phyloP scores from a whole-genome alignment of 495 filamentous ascomycete species.

The Hypoxylon trugodes region DNA sequence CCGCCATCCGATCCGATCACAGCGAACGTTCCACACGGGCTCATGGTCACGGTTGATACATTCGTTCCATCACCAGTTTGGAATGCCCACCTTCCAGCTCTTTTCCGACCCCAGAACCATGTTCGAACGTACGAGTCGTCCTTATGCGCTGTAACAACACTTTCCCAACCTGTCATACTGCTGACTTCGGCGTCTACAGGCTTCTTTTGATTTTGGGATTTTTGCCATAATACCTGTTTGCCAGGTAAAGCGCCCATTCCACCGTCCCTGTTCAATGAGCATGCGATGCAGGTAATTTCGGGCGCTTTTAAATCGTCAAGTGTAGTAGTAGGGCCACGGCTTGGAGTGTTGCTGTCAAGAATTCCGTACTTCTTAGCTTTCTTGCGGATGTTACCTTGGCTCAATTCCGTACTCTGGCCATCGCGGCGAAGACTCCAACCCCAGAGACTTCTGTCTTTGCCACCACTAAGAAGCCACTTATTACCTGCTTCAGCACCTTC shows the following conservation, averaged over 20 bases:
- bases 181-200: slow-evolving; percentile 66
- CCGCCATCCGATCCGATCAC: slow-evolving; percentile 86
- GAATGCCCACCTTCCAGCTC: slow-evolving; percentile 91
- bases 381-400: slow-evolving; percentile 82
- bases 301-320: slow-evolving; percentile 85
- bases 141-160: slow-evolving; percentile 91
- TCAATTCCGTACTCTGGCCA: slow-evolving; percentile 91
- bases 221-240: slow-evolving; percentile 78
- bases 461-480: slow-evolving; percentile 94
- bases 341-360: slow-evolving; percentile 56
- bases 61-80: slow-evolving; percentile 83
- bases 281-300: slow-evolving; percentile 87
- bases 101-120: slow-evolving; percentile 97
- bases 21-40: slow-evolving; percentile 91
- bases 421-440: slow-evolving; percentile 94
- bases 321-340: slow-evolving; percentile 61
- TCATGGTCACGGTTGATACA: slow-evolving; percentile 88
- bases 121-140: slow-evolving; percentile 85
- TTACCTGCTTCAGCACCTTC: slow-evolving; percentile 87
- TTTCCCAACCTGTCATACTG: slow-evolving; percentile 91
- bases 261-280: slow-evolving; percentile 90
- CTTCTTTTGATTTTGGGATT: slow-evolving; percentile 65
- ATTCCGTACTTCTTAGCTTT: slow-evolving; percentile 86
- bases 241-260: slow-evolving; percentile 83
- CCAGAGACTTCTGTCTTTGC: slow-evolving; percentile 89